These are phyloP conservation scores for Multifurca ochricompacta DNA, from an alignment of 768 basidiomycete species.

Conservation along the genomic window DNA sequence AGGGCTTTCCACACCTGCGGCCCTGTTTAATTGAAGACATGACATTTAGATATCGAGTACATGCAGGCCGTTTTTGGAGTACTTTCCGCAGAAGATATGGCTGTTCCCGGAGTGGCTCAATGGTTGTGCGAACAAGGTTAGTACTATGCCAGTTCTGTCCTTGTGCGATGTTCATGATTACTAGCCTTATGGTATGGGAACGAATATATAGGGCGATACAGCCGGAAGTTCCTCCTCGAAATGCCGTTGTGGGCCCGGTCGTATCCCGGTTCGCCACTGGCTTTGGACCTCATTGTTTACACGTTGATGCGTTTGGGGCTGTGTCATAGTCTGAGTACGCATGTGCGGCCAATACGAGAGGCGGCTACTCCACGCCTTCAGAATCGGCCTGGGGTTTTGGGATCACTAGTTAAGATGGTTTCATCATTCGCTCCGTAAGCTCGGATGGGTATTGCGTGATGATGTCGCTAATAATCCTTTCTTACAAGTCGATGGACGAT, in stretches of 20 bases:
- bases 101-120: conserved; percentile 28
- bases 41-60: conserved; percentile 32
- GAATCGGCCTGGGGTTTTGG: conserved; percentile 5
- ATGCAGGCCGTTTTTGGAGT: conserved; percentile 36
- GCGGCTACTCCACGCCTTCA: background rate
- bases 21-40: background rate
- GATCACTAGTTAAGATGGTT: conserved; percentile 9
- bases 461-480: background rate
- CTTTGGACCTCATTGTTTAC: conserved; percentile 2
- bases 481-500: conserved; percentile 25
- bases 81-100: conserved; percentile 30
- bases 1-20: background rate
- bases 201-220: background rate
- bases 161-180: conserved; percentile 9
- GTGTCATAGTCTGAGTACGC: background rate
- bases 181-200: conserved; percentile 5
- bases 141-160: background rate
- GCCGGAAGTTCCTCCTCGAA: conserved; percentile 13
- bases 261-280: conserved; percentile 10
- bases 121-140: conserved; percentile 40
- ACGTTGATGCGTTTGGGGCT: conserved; percentile 15
- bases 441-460: background rate
- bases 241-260: conserved; percentile 13
- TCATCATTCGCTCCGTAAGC: conserved; percentile 8
- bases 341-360: background rate